Evolutionary conservation across 495 filamentous ascomycete genomes (phyloP).

Genomic region (Neurospora cerealis): DNA sequence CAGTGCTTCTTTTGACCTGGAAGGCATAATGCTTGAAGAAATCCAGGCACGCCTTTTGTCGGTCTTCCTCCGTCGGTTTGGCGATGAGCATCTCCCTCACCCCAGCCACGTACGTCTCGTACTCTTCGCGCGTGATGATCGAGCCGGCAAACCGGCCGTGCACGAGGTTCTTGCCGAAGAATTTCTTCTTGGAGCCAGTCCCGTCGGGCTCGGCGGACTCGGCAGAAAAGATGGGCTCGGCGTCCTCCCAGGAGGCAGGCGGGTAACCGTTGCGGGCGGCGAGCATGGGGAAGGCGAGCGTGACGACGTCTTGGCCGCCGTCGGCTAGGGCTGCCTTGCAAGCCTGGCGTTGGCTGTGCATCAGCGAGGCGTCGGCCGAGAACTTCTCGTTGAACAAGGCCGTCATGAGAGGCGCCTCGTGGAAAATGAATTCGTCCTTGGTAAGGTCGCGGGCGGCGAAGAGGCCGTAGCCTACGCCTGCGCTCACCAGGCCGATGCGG

Average conservation of each 20-base stretch:
- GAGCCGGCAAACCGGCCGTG: slow-evolving; percentile 9
- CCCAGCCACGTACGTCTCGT: slow-evolving; percentile 6
- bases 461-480: slow-evolving; percentile 18
- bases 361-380: slow-evolving; percentile 1
- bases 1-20: background rate
- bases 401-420: slow-evolving; percentile 16
- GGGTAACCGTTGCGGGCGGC: slow-evolving; percentile 6
- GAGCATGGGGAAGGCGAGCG: slow-evolving; percentile 9
- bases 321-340: slow-evolving; percentile 2
- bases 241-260: background rate
- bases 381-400: slow-evolving; percentile 15
- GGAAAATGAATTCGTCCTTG: slow-evolving; percentile 18
- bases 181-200: background rate
- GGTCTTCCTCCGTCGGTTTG: slow-evolving; percentile 1
- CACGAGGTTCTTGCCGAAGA: slow-evolving; percentile 11
- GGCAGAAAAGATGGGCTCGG: background rate
- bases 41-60: slow-evolving; percentile 4
- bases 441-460: slow-evolving; percentile 17
- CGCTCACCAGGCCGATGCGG: slow-evolving; percentile 10
- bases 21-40: slow-evolving; percentile 25
- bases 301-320: background rate
- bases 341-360: slow-evolving; percentile 6
- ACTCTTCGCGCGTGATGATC: slow-evolving; percentile 10
- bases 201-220: background rate
- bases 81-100: background rate